Base-by-base conservation (phyloP, 208 protist species). In the Phytomonas sp. region DNA sequence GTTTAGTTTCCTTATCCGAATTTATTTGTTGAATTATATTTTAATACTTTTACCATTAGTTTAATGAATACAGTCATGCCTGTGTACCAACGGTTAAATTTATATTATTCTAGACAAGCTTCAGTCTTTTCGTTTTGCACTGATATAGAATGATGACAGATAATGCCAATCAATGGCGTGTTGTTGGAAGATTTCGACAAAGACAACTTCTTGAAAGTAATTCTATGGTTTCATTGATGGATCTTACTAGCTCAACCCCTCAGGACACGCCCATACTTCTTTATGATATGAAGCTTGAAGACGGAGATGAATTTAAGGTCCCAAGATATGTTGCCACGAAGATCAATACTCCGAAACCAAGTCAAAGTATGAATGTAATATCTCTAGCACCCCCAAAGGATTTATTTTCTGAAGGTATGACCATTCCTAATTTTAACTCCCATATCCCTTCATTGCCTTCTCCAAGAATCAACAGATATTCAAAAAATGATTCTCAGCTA, bases 321-420 rank as follows among this genome's bases (percentile, higher is more conserved):
- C 46, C 20, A 56, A 56, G 20, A 23, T 56, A 56, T 23, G 46
- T 56, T 56, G 46, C 20, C 46, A 56, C 46, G 4, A 56, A 23
- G 46, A 23, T 56, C 46, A 56, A 26, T 56, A 26, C 23, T 23
- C 46, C 46, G 26, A 0, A 56, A 56, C 9, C 46, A 56, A 56
- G 6, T 17, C 70, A 69, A 15, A 72, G 75, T 51, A 66, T 88
- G 53, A 89, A 86, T 66, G 79, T 88, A 31, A 69, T 89, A 34
- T 88, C 87, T 29, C 59, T 88, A 20, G 77, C 73, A 11, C 77
- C 79, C 53, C 79, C 46, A 56, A 17, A 56, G 1, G 46, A 26
- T 56, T 6, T 56, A 56, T 56, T 56, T 26, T 56, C 46, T 56
- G 8, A 23, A 56, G 20, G 46, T 23, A 26, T 5, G 20, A 17